A percentile compares a stretch with the other conserved stretches of the same genome.
Conservation (phyloP, 164 flowering plant species). For the Annona squamosa region DNA sequence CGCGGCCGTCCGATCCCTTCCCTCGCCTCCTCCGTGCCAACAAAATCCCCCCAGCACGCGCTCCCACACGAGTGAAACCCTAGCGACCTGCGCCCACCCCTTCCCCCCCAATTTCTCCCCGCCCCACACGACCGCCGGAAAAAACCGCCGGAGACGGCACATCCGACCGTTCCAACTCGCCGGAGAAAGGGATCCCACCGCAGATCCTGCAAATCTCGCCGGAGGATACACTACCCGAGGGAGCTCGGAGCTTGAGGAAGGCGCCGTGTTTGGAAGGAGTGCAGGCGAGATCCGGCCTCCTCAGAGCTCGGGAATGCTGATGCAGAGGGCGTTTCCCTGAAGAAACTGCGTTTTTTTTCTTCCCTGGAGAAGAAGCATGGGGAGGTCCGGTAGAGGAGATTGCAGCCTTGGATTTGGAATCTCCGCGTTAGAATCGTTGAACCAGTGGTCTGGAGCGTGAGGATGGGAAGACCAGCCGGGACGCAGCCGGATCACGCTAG, state of each 20-base stretch:
- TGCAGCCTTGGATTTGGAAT: background rate
- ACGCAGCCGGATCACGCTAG: background rate
- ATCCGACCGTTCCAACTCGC: background rate
- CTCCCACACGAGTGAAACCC: constrained; percentile 36
- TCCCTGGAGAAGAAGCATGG: background rate
- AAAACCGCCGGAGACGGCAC: constrained; percentile 3
- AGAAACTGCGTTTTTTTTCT: background rate
- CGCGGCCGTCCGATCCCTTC: constrained; percentile 15
- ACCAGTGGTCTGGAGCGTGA: background rate
- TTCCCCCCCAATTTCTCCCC: constrained; percentile 6
- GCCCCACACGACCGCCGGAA: constrained; percentile 12
- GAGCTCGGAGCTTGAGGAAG: background rate
- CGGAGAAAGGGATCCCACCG: background rate
- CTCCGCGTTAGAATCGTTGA: background rate
- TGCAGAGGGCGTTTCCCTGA: background rate
- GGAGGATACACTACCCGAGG: background rate
- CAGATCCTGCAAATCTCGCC: background rate
- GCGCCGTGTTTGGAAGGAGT: background rate
- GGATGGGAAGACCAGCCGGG: background rate
- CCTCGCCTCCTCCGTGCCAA: constrained; percentile 23
- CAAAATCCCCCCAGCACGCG: constrained; percentile 24
- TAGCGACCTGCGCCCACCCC: constrained; percentile 4
- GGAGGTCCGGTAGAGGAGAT: background rate
- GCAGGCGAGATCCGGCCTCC: background rate
- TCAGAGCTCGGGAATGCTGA: background rate